phyloP scores from a whole-genome alignment of 257 asterid genomes.

The Voacanga thouarsii region DNA sequence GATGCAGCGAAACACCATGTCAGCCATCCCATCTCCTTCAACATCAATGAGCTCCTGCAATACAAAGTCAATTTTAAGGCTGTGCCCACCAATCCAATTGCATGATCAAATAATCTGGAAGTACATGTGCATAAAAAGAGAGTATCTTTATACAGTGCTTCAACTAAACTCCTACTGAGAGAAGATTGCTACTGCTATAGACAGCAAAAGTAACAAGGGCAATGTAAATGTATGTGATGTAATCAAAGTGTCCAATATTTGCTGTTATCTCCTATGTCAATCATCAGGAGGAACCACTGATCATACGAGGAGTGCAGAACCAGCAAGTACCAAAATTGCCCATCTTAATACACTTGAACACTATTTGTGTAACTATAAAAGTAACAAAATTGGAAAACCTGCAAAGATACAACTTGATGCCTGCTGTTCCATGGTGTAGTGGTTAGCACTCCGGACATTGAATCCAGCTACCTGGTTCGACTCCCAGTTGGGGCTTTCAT shows the following conservation, averaged over 20 bases:
- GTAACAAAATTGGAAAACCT: neutral
- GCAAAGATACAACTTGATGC: no score
- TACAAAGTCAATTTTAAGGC: neutral
- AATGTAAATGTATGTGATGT: no score
- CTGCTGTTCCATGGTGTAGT: no score
- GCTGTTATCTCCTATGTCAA: neutral
- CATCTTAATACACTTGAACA: neutral
- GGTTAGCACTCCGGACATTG: conserved; percentile 99
- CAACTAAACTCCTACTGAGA: neutral
- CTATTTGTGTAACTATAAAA: neutral
- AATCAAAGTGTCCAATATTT: neutral
- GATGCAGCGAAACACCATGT: conserved; percentile 96
- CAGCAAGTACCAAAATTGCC: neutral
- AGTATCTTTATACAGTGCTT: neutral
- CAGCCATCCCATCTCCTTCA: conserved; percentile 99
- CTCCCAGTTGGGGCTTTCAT: conserved; percentile 98
- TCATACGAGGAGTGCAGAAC: neutral
- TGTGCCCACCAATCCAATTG: neutral
- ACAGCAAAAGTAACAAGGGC: no score
- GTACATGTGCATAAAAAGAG: neutral
- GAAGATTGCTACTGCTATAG: neutral
- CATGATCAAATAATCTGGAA: neutral
- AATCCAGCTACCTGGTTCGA: conserved; percentile 99
- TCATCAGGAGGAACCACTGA: neutral
- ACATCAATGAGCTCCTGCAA: conserved; percentile 94